Percentiles rank a stretch among this genome's conserved stretches.
phyloP scores from a whole-genome alignment of 1,284 basidiomycete genomes.

The Ustilago bromivora region DNA sequence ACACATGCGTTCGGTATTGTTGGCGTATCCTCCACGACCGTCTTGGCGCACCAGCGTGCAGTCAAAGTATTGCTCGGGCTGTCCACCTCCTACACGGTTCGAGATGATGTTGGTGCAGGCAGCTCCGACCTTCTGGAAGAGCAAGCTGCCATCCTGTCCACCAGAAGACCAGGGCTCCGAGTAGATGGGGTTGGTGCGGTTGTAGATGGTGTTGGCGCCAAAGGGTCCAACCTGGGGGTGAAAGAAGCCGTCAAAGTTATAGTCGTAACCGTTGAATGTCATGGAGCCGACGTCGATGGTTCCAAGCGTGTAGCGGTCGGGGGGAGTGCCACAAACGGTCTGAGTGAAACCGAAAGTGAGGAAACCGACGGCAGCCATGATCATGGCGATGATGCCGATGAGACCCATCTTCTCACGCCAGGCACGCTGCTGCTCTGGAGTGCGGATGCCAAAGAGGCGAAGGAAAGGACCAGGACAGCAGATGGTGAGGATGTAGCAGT shows the following conservation, averaged over 20 bases:
- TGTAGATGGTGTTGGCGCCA: constrained; percentile 75
- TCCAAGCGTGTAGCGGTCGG: constrained; percentile 83
- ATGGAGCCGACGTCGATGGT: constrained; percentile 83
- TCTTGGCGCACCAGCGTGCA: constrained; percentile 88
- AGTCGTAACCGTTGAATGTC: constrained; percentile 91
- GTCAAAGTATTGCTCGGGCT: constrained; percentile 85
- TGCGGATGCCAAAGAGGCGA: constrained; percentile 78
- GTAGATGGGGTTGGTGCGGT: constrained; percentile 84
- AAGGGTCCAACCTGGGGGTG: constrained; percentile 62
- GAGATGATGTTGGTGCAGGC: constrained; percentile 83
- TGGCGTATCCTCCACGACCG: constrained; percentile 72
- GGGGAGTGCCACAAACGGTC: constrained; percentile 86
- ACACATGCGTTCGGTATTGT: constrained; percentile 51
- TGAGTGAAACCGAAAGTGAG: constrained; percentile 99
- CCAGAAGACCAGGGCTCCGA: constrained; percentile 81
- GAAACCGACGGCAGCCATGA: constrained; percentile 96
- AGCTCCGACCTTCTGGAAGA: constrained; percentile 92
- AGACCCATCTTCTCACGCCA: constrained; percentile 99
- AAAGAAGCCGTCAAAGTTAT: constrained; percentile 84
- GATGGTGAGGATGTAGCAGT: constrained; percentile 87
- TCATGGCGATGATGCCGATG: constrained; percentile 79
- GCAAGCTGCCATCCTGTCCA: constrained; percentile 88
- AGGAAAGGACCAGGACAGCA: constrained; percentile 79
- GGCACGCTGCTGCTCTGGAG: constrained; percentile 92
- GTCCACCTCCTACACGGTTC: constrained; percentile 60